These are phyloP conservation scores for Halophytophthora polymorphica DNA, from an alignment of 352 stramenopile genomes.

Conservation along the genomic window DNA sequence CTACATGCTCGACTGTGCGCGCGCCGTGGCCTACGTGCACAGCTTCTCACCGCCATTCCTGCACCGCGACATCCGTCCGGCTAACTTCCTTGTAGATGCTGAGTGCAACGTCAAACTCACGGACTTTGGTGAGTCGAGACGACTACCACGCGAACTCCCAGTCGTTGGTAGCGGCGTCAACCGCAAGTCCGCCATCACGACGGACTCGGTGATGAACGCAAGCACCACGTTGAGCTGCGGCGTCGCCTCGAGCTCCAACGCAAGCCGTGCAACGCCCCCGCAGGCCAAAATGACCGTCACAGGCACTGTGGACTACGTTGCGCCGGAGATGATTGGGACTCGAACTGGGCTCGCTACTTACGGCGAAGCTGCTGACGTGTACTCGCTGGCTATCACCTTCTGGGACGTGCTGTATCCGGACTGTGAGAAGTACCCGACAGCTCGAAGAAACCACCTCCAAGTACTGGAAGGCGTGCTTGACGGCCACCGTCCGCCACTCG, in stretches of 20 bases:
- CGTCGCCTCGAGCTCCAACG: slow-evolving; percentile 4
- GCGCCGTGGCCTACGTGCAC: slow-evolving; percentile 60
- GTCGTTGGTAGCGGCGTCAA: background rate
- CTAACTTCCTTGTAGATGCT: slow-evolving; percentile 60
- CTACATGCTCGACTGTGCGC: slow-evolving; percentile 64
- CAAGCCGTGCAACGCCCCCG: slow-evolving; percentile 4
- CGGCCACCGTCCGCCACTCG: slow-evolving; percentile 43
- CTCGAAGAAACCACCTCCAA: slow-evolving; percentile 42
- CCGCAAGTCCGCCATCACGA: too few relatives aligned
- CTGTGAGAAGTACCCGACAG: slow-evolving; percentile 39
- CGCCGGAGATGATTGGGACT: slow-evolving; percentile 63
- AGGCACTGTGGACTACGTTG: slow-evolving; percentile 75
- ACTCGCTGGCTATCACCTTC: slow-evolving; percentile 66
- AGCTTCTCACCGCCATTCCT: slow-evolving; percentile 60
- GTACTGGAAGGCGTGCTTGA: slow-evolving; percentile 51
- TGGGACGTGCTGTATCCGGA: slow-evolving; percentile 70
- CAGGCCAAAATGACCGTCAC: slow-evolving; percentile 60
- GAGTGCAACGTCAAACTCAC: slow-evolving; percentile 59
- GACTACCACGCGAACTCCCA: slow-evolving; percentile 21
- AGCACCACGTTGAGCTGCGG: slow-evolving; percentile 12
- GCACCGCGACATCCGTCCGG: slow-evolving; percentile 64
- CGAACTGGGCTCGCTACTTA: slow-evolving; percentile 47
- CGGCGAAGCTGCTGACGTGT: slow-evolving; percentile 65
- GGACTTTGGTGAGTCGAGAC: slow-evolving; percentile 65
- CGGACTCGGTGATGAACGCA: background rate